These are phyloP conservation scores for Acorus gramineus DNA, from an alignment of 106 monocot genomes.

Conservation along the genomic window DNA sequence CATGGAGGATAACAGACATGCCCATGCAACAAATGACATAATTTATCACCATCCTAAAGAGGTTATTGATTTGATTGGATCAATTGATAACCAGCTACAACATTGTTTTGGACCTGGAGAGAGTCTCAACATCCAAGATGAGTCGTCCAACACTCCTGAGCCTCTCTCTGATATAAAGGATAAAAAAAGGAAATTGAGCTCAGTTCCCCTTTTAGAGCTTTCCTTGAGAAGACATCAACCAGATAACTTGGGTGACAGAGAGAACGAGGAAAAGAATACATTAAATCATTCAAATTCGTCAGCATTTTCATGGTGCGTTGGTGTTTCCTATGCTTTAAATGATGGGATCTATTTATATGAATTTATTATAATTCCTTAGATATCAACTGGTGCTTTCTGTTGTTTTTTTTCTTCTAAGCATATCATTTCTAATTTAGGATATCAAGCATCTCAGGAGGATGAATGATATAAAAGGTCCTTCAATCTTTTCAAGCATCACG, in stretches of 20 bases:
- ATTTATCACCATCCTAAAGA: constrained; percentile 12
- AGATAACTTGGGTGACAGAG: constrained; percentile 11
- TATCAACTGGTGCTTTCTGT: too few species aligned
- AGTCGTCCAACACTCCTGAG: background rate
- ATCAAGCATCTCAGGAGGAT: too few species aligned
- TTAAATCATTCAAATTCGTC: constrained; percentile 69
- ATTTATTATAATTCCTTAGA: too few species aligned
- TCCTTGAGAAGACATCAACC: constrained; percentile 41
- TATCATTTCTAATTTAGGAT: too few species aligned
- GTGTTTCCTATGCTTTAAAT: background rate
- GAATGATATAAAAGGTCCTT: too few species aligned
- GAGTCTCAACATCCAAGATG: background rate
- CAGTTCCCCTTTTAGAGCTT: constrained; percentile 31
- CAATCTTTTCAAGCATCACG: too few species aligned
- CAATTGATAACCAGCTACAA: constrained; percentile 15
- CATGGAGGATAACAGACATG: background rate
- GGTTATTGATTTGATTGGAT: constrained; percentile 24
- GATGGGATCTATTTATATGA: too few species aligned
- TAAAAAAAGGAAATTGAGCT: background rate
- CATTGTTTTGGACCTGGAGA: background rate
- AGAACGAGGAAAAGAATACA: constrained; percentile 23
- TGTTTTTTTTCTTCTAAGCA: too few species aligned
- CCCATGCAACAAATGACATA: background rate
- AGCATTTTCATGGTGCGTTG: constrained; percentile 62
- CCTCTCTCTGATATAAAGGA: background rate